Conservation (phyloP, 148 eudicot genomes). For the Selenicereus undatus region DNA sequence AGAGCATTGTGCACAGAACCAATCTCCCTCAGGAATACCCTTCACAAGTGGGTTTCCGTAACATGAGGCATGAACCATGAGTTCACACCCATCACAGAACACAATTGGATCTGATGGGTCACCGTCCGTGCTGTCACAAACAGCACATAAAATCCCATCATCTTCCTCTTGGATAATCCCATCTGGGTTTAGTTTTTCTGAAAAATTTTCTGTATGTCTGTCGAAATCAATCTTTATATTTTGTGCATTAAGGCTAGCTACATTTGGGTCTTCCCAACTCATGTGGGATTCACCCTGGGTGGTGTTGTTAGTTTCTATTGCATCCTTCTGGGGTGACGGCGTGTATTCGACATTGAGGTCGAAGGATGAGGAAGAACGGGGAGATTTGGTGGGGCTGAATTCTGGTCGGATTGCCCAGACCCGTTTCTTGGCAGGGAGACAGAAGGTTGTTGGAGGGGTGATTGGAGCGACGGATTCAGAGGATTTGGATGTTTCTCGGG, state of each 20-base stretch:
- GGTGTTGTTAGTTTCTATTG: background rate
- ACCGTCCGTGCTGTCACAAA: slow-evolving; percentile 83
- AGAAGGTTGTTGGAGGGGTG: slow-evolving; percentile 18
- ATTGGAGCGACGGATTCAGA: slow-evolving; percentile 6
- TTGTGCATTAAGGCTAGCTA: background rate
- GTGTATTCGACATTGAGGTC: slow-evolving; percentile 67
- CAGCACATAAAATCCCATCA: slow-evolving; percentile 75
- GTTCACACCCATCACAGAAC: slow-evolving; percentile 85
- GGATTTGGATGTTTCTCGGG: slow-evolving; percentile 20
- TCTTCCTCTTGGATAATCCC: slow-evolving; percentile 24
- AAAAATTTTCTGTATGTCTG: background rate
- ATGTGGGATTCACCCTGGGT: background rate
- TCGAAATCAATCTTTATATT: background rate
- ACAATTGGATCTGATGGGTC: slow-evolving; percentile 86
- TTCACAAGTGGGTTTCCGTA: slow-evolving; percentile 67
- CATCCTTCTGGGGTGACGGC: slow-evolving; percentile 3
- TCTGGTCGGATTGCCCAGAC: slow-evolving; percentile 57
- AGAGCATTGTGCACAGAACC: slow-evolving; percentile 71
- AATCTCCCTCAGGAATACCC: slow-evolving; percentile 78
- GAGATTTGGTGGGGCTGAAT: slow-evolving; percentile 11
- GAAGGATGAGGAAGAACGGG: slow-evolving; percentile 17
- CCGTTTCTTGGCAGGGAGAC: slow-evolving; percentile 83
- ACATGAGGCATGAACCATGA: slow-evolving; percentile 83
- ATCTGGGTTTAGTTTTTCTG: background rate
- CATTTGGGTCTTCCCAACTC: background rate